phyloP scores from a whole-genome alignment of 1,139 yeast species.

The Ogataea hybrid region DNA sequence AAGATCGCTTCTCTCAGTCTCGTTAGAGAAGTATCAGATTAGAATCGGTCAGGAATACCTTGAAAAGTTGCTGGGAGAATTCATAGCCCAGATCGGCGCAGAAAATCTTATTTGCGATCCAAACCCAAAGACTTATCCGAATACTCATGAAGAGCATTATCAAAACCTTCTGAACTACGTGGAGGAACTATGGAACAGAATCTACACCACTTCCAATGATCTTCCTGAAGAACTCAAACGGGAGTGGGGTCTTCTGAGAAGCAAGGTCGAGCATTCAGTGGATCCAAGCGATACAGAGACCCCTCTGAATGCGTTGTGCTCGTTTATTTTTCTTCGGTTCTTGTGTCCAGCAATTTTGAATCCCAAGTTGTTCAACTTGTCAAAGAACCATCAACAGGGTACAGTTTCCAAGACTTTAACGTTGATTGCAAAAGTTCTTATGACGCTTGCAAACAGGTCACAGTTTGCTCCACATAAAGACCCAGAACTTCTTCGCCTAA shows the following conservation, averaged over 20 bases:
- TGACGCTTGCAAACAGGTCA: conserved; percentile 77
- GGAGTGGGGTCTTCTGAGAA: conserved; percentile 57
- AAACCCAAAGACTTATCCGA: conserved; percentile 55
- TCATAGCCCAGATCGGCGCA: conserved; percentile 52
- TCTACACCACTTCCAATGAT: conserved; percentile 68
- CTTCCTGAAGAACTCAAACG: conserved; percentile 68
- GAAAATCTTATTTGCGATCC: conserved; percentile 64
- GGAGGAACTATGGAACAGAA: conserved; percentile 68
- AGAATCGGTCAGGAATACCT: conserved; percentile 79
- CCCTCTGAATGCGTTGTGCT: conserved; percentile 70
- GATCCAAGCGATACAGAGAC: conserved; percentile 55
- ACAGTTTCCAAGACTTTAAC: conserved; percentile 75
- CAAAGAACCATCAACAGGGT: conserved; percentile 69
- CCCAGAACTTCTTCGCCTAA: conserved; percentile 72
- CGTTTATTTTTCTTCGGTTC: conserved; percentile 80
- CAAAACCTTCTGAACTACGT: conserved; percentile 53
- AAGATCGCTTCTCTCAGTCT: conserved; percentile 74
- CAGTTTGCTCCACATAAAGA: conserved; percentile 75
- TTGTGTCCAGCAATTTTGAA: conserved; percentile 90
- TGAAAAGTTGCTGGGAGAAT: conserved; percentile 67
- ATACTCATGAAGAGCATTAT: conserved; percentile 45
- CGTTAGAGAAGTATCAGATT: conserved; percentile 73
- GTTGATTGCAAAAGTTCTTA: conserved; percentile 73
- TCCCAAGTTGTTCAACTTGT: conserved; percentile 78
- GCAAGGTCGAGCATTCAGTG: conserved; percentile 56